Conservation (phyloP, 176 grass and related monocot genomes). For the Aegilops sharonensis region DNA sequence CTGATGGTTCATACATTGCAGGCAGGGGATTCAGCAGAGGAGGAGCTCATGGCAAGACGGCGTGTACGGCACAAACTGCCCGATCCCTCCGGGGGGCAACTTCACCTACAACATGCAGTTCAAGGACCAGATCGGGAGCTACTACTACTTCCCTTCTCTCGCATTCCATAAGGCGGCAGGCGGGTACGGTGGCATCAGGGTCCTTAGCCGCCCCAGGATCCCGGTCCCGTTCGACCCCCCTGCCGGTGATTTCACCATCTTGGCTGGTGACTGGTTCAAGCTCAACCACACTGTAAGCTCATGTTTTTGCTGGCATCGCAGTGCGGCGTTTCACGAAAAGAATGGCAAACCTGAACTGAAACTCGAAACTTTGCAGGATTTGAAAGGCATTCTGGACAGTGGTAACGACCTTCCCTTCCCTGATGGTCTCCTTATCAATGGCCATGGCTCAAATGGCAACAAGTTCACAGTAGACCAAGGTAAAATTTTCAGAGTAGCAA, state of each 20-base stretch:
- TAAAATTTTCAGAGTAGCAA: constrained; percentile 26
- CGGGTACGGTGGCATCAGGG: constrained; percentile 80
- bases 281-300: constrained; percentile 81
- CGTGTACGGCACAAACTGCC: constrained; percentile 80
- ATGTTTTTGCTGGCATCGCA: not conserved
- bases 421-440: constrained; percentile 90
- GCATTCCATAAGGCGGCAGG: constrained; percentile 83
- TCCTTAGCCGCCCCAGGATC: constrained; percentile 78
- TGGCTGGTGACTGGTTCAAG: constrained; percentile 91
- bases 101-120: constrained; percentile 89
- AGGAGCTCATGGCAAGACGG: constrained; percentile 97
- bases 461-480: constrained; percentile 89
- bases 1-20: not conserved
- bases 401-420: constrained; percentile 68
- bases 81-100: constrained; percentile 78
- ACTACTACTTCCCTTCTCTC: constrained; percentile 94
- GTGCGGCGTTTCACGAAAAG: not conserved
- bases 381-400: constrained; percentile 68
- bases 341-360: not conserved
- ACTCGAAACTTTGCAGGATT: constrained; percentile 36
- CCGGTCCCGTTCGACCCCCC: constrained; percentile 80
- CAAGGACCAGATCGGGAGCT: constrained; percentile 96
- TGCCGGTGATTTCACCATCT: constrained; percentile 71
- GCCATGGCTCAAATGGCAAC: constrained; percentile 64
- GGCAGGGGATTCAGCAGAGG: constrained; percentile 91